Base-by-base conservation (phyloP, 306 rosid genomes). In the Cucurbita maxima region DNA sequence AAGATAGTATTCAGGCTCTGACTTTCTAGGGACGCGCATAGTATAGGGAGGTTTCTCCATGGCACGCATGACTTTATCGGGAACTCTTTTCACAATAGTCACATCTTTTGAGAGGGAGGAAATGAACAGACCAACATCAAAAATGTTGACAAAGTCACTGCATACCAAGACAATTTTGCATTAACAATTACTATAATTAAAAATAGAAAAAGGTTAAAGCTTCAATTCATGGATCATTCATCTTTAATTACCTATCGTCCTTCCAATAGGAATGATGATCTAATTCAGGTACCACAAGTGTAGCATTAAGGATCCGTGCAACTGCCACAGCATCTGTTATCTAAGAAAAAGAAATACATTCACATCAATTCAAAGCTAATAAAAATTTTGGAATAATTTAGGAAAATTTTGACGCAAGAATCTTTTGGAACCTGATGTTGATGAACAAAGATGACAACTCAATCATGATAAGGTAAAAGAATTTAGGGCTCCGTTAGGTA, bases 21-120 rank as follows among this genome's bases (percentile, higher is more conserved):
- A 95, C 83, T 91, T 95, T 85, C 99, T 88, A 4, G 99, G 99
- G 67, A 95, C 99, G 16, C 99, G 97, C 97, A 95, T 95, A 43
- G 96, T 91, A 78, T 95, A 95, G 54, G 99, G 99, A 62, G 99
- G 99, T 81, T 95, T 95, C 11, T 95, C 99, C 99, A 95, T 91
- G 70, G 90, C 82, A 53, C 96, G 88, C 99, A 95, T 95, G 56
- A 89, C 72, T 81, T 91, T 91, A 77, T 88, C 88, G 48, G 99
- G 97, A 82, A 91, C 97, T 87, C 96, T 91, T 79, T 86, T 90
- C 61, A 95, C 84, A 59, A 95, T 85, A 44, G 96, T 77, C 75
- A 95, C 85, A 71, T 95, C 99, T 81, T 89, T 89, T 71, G 95
- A 86, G 22, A 95, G 97, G 74, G 84, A 88, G 75, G 92, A 86